phyloP scores from a whole-genome alignment of 2,329 filamentous ascomycete species.

The Xylariaceae sp. region DNA sequence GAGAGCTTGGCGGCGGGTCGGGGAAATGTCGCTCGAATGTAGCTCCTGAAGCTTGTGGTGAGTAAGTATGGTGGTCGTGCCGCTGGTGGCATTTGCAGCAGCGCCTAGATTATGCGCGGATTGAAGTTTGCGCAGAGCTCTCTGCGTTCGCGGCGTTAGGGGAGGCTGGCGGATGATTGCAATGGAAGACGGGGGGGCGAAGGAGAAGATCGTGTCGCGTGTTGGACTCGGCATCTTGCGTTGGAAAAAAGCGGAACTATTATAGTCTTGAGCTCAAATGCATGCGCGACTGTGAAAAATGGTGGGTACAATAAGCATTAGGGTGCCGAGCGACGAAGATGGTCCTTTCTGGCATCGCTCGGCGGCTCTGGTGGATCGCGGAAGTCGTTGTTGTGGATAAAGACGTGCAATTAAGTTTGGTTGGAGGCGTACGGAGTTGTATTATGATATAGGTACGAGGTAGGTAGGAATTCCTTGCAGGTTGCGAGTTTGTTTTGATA shows the following conservation, averaged over 20 bases:
- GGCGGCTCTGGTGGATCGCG: neutral
- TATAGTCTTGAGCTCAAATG: neutral
- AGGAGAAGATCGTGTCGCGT: constrained; percentile 25
- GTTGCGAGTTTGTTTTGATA: too few species aligned
- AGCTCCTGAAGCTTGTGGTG: constrained; percentile 51
- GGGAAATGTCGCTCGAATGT: constrained; percentile 34
- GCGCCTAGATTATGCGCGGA: constrained; percentile 66
- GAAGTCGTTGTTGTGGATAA: neutral
- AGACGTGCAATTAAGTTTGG: neutral
- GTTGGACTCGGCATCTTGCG: constrained; percentile 32
- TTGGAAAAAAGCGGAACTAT: neutral
- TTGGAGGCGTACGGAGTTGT: neutral
- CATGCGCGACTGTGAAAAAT: neutral
- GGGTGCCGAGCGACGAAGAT: constrained; percentile 4
- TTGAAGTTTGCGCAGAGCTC: constrained; percentile 67
- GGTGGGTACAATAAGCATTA: neutral
- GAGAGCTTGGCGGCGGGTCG: constrained; percentile 35
- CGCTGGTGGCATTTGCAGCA: constrained; percentile 44
- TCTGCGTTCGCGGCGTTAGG: constrained; percentile 60
- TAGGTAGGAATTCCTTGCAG: too few species aligned
- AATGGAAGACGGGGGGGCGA: constrained; percentile 36
- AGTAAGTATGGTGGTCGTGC: constrained; percentile 53
- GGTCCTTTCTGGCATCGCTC: constrained; percentile 5
- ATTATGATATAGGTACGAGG: too few species aligned
- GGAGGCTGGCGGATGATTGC: constrained; percentile 51